These are phyloP conservation scores for Globisporangium cederbergense DNA, from an alignment of 352 stramenopile genomes.

Conservation along the genomic window DNA sequence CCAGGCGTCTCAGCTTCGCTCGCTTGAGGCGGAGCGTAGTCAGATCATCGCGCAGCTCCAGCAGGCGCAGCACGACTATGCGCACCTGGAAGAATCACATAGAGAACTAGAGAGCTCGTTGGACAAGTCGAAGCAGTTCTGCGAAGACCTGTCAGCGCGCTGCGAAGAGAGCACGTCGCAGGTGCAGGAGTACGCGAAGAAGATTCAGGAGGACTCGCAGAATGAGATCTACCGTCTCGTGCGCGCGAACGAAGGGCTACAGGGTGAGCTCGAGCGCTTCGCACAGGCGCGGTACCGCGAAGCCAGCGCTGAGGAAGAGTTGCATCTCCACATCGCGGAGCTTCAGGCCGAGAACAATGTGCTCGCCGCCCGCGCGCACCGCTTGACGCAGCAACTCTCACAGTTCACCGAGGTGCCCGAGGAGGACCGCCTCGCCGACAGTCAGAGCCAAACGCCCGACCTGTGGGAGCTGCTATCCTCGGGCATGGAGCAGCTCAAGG, in stretches of 20 bases:
- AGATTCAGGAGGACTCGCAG: conserved; percentile 63
- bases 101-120: conserved; percentile 53
- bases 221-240: conserved; percentile 60
- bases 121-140: conserved; percentile 60
- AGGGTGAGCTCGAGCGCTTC: conserved; percentile 64
- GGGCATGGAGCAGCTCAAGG: conserved; percentile 89
- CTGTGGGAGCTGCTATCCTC: conserved; percentile 83
- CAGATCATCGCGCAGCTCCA: conserved; percentile 37
- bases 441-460: conserved; percentile 61
- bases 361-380: conserved; percentile 66
- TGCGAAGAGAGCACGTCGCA: conserved; percentile 66
- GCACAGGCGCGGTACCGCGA: conserved; percentile 59
- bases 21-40: conserved; percentile 43
- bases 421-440: conserved; percentile 54
- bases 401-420: conserved; percentile 81
- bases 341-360: conserved; percentile 86
- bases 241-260: conserved; percentile 53
- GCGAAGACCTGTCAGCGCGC: conserved; percentile 50
- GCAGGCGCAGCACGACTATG: conserved; percentile 41
- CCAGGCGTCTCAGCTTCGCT: conserved; percentile 32
- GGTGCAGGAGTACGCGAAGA: conserved; percentile 50
- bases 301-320: conserved; percentile 59
- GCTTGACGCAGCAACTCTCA: conserved; percentile 75
- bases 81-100: conserved; percentile 42
- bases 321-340: conserved; percentile 69